A percentile compares a stretch with the other conserved stretches of the same genome.
Evolutionary conservation across 2,329 filamentous ascomycete genomes (phyloP).

Genomic region (Cytospora mali): DNA sequence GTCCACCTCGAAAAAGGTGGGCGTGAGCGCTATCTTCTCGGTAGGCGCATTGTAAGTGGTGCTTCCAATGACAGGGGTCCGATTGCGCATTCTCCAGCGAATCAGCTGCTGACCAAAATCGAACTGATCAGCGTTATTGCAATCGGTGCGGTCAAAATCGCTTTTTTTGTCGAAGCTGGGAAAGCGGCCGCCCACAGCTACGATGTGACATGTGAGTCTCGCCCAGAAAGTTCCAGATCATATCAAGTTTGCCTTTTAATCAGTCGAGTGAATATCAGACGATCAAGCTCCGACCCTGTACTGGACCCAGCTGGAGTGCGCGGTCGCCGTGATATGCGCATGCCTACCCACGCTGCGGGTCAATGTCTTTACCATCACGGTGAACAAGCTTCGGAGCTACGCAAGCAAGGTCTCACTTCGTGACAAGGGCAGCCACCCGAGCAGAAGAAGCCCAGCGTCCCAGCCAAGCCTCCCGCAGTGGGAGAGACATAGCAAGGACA

Average conservation of each 20-base stretch:
- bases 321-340: constrained; percentile 21
- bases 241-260: neutral
- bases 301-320: constrained; percentile 4
- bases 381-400: constrained; percentile 7
- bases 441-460: neutral
- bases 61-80: neutral
- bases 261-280: neutral
- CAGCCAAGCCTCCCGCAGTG: neutral
- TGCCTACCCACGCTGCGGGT: constrained; percentile 4
- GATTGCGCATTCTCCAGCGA: neutral
- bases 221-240: neutral
- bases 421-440: neutral
- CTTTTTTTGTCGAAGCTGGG: neutral
- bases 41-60: neutral
- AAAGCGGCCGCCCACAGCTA: neutral
- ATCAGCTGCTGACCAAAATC: neutral
- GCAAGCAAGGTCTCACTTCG: constrained; percentile 5
- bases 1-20: neutral
- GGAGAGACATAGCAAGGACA: neutral
- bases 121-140: neutral
- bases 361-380: neutral
- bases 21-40: neutral
- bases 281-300: constrained; percentile 2
- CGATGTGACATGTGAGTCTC: constrained; percentile 4
- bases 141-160: neutral